Base-by-base conservation (phyloP, 148 eudicot genomes). In the Rhododendron ovatum region DNA sequence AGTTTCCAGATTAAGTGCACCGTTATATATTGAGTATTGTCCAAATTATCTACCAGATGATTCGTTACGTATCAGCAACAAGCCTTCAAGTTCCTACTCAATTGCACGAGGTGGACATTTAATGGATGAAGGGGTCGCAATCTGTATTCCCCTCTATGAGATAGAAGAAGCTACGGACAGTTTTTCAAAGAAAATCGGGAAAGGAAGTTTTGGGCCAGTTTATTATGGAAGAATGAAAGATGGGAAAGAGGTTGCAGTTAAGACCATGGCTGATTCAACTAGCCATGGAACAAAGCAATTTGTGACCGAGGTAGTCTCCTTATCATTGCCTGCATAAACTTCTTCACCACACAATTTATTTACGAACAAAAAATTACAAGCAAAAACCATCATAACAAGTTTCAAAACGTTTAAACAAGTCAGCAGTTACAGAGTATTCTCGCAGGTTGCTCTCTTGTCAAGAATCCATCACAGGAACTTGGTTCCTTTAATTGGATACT, bases 181-280 rank as follows among this genome's bases (percentile, higher is more conserved):
- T 73, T 97, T 95, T 77, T 90, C 95, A 43, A 95, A 86, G 88
- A 89, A 87, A 75, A 93, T 97, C 69, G 99, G 98, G 47, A 89
- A 91, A 90, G 99, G 99, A 88, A 95, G 99, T 91, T 95, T 93
- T 82, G 99, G 99, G 83, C 92, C 94, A 48, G 99, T 97, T n/a
- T 97, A 94, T 88, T 95, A 95, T 84, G 99, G 99, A 17, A 95
- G 88, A 90, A 88, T 97, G 92, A 92, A 90, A 85, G 96, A 92
- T 39, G 96, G 98, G 71, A 97, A 95, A 88, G 99, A 97, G 87
- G 89, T 97, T 2, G 98, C 98, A 37, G 99, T 97, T 55, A 95
- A 97, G 89, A 88, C 88, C 74, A 95, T 94, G 91, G 98, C 93
- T 59, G 98, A 94, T 90, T 90, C 96, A 80, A 92, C 99, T 30